Evolutionary conservation across 2,329 filamentous ascomycete species (phyloP).

Genomic region (Dryadomyces quercus-mongolicae): DNA sequence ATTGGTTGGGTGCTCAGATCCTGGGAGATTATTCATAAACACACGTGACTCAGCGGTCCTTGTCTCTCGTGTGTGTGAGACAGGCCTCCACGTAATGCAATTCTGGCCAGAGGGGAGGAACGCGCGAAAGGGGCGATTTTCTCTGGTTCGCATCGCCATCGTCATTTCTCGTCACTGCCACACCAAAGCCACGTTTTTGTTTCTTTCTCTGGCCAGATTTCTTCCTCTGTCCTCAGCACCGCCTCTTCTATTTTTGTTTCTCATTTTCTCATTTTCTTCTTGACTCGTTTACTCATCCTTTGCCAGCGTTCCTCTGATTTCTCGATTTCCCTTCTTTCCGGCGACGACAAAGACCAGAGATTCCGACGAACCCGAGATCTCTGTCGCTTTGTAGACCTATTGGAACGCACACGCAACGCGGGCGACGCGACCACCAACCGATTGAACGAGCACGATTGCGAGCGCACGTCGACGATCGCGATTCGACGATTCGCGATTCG

Average conservation of each 20-base stretch:
- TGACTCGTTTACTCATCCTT: neutral
- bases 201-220: neutral
- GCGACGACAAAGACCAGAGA: neutral
- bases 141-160: neutral
- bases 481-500: too few relatives aligned
- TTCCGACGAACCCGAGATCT: neutral
- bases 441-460: neutral
- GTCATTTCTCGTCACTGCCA: neutral
- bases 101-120: slow-evolving; percentile 2
- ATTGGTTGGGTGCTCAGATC: neutral
- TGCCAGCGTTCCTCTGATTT: too few relatives aligned
- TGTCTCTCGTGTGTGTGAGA: neutral
- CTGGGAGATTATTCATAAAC: neutral
- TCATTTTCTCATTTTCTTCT: neutral
- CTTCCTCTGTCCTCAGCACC: neutral
- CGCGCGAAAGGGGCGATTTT: slow-evolving; percentile 2
- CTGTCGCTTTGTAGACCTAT: neutral
- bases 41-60: neutral
- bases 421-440: neutral
- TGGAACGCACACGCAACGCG: too few relatives aligned
- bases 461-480: neutral
- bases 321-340: neutral
- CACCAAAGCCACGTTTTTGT: neutral
- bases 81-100: slow-evolving; percentile 6
- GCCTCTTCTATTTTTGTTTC: neutral